Percentiles rank a stretch among this genome's conserved stretches.
These are phyloP conservation scores for Arthrobotrys iridis DNA, from an alignment of 2,329 filamentous ascomycete species.

Conservation along the genomic window DNA sequence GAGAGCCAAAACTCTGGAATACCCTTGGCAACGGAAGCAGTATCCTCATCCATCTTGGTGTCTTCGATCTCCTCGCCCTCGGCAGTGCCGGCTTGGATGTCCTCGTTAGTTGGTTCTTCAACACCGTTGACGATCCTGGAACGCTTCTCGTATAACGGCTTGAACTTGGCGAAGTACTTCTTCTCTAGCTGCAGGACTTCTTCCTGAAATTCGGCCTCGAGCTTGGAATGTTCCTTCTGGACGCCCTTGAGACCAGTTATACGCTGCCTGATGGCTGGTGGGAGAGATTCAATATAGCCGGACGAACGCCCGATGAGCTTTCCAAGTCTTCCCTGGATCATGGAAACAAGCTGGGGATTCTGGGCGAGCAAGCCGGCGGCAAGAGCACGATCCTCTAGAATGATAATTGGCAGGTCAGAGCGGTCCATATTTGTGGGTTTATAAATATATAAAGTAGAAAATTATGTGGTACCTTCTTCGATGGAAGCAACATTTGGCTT, in stretches of 20 bases:
- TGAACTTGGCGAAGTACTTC: slow-evolving; percentile 99
- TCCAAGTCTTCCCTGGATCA: slow-evolving; percentile 97
- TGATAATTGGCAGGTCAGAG: slow-evolving; percentile 46
- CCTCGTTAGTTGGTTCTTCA: slow-evolving; percentile 83
- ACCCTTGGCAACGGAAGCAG: slow-evolving; percentile 70
- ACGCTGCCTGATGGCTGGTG: slow-evolving; percentile 85
- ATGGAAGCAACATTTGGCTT: slow-evolving; percentile 94
- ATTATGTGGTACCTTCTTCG: slow-evolving; percentile 80
- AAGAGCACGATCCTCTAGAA: slow-evolving; percentile 73
- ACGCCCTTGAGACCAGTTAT: slow-evolving; percentile 96
- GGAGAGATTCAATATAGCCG: slow-evolving; percentile 96
- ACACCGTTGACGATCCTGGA: slow-evolving; percentile 89
- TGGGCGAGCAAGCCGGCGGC: slow-evolving; percentile 94
- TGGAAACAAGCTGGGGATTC: slow-evolving; percentile 91
- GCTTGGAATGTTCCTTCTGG: slow-evolving; percentile 97
- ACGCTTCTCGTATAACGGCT: slow-evolving; percentile 94
- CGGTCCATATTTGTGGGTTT: too few species aligned
- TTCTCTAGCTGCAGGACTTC: slow-evolving; percentile 98
- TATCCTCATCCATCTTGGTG: slow-evolving; percentile 68
- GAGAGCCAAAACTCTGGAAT: slow-evolving; percentile 99
- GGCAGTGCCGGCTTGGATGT: slow-evolving; percentile 77
- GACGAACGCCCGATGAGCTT: slow-evolving; percentile 93
- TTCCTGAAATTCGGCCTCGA: slow-evolving; percentile 98
- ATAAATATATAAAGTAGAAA: slow-evolving; percentile 50
- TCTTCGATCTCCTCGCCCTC: slow-evolving; percentile 68